Evolutionary conservation across 148 eudicot genomes (phyloP).

Genomic region (Cornus controversa): DNA sequence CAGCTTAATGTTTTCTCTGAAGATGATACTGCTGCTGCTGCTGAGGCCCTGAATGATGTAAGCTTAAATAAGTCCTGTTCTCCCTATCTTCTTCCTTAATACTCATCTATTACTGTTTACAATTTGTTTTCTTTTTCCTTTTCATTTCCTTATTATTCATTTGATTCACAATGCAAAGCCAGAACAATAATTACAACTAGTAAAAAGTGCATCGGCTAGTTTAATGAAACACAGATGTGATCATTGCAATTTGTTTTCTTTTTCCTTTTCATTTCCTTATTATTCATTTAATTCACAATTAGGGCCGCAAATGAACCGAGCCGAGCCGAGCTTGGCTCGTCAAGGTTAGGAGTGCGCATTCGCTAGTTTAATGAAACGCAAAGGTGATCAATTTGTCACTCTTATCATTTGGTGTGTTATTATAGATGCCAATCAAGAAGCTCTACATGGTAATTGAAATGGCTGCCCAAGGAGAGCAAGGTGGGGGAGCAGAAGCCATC

Average conservation of each 20-base stretch:
- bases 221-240: background rate
- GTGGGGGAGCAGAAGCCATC: slow-evolving; percentile 84
- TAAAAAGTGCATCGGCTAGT: background rate
- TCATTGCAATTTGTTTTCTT: too few relatives aligned
- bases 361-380: too few relatives aligned
- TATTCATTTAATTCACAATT: too few relatives aligned
- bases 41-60: slow-evolving; percentile 88
- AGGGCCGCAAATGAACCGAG: too few relatives aligned
- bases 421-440: slow-evolving; percentile 88
- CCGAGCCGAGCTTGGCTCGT: too few relatives aligned
- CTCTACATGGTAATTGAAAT: slow-evolving; percentile 84
- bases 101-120: background rate
- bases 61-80: slow-evolving; percentile 22
- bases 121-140: background rate
- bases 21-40: slow-evolving; percentile 79
- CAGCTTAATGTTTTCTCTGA: slow-evolving; percentile 82
- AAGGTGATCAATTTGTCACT: background rate
- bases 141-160: background rate
- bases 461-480: slow-evolving; percentile 95
- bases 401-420: slow-evolving; percentile 10
- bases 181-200: background rate
- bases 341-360: too few relatives aligned
- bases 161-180: background rate
- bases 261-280: background rate
- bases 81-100: background rate